Conservation (phyloP, 2,329 filamentous ascomycete species). For the Trichophyton schoenleinii region DNA sequence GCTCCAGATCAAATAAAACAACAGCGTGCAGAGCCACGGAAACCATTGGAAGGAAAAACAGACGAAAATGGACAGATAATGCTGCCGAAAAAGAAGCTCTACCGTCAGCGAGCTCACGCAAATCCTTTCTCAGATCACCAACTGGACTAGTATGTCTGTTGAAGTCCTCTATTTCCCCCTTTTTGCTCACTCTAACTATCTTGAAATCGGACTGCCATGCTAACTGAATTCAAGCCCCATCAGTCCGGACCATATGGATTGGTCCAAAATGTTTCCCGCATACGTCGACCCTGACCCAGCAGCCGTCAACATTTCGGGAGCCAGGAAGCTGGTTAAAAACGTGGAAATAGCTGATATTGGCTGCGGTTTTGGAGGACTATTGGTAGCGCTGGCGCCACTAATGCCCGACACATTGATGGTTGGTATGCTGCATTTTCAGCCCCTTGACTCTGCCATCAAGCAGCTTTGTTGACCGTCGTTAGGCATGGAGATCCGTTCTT, state of each 20-base stretch:
- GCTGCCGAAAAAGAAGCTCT: slow-evolving; percentile 89
- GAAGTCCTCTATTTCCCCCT: background rate
- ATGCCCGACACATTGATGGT: slow-evolving; percentile 73
- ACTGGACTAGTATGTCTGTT: slow-evolving; percentile 61
- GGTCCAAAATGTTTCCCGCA: slow-evolving; percentile 70
- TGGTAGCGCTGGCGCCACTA: slow-evolving; percentile 70
- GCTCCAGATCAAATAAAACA: slow-evolving; percentile 42
- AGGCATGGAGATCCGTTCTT: slow-evolving; percentile 86
- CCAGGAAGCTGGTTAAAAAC: slow-evolving; percentile 45
- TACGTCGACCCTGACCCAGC: slow-evolving; percentile 41
- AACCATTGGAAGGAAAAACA: slow-evolving; percentile 29
- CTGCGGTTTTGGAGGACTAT: slow-evolving; percentile 85
- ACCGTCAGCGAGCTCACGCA: slow-evolving; percentile 88
- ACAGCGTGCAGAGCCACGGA: slow-evolving; percentile 55
- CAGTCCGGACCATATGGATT: slow-evolving; percentile 77
- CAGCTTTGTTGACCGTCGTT: background rate
- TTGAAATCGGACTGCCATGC: slow-evolving; percentile 6
- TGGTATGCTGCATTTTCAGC: slow-evolving; percentile 41
- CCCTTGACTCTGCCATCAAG: no score
- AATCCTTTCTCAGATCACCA: slow-evolving; percentile 96
- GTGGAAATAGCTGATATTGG: slow-evolving; percentile 94
- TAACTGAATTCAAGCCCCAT: slow-evolving; percentile 48
- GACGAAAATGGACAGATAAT: slow-evolving; percentile 14
- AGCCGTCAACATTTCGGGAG: slow-evolving; percentile 22
- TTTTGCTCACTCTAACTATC: background rate